Evolutionary conservation across 2,329 filamentous ascomycete genomes (phyloP).

Genomic region (Exophiala sp.): DNA sequence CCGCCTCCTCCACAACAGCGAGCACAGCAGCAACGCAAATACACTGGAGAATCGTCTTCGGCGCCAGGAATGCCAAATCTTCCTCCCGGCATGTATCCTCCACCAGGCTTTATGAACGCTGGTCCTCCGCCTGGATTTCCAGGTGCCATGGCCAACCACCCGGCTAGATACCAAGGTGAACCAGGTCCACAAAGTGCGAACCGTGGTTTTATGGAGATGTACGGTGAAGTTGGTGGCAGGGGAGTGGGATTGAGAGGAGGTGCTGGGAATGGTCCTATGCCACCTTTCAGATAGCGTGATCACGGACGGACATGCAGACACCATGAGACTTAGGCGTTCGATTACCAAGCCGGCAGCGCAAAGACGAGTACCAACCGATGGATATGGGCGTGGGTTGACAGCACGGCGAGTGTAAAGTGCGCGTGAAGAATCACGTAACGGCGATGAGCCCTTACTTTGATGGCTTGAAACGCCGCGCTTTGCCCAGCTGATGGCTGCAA

Average conservation of each 20-base stretch:
- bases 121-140: constrained; percentile 36
- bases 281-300: constrained; percentile 11
- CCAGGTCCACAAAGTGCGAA: constrained; percentile 37
- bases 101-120: constrained; percentile 44
- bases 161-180: constrained; percentile 31
- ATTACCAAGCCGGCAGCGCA: too few species aligned
- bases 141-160: constrained; percentile 38
- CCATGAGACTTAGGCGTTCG: too few species aligned
- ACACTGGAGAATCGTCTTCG: constrained; percentile 29
- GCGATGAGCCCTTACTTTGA: too few species aligned
- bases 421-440: too few species aligned
- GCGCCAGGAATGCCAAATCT: constrained; percentile 30
- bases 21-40: constrained; percentile 21
- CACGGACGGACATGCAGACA: too few species aligned
- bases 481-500: too few species aligned
- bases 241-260: constrained; percentile 31
- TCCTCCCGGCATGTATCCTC: constrained; percentile 45
- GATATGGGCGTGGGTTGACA: too few species aligned
- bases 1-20: constrained; percentile 12
- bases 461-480: too few species aligned
- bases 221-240: constrained; percentile 36
- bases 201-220: constrained; percentile 44
- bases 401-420: too few species aligned
- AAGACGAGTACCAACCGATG: too few species aligned
- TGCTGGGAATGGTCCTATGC: constrained; percentile 14